A percentile compares a stretch with the other conserved stretches of the same genome.
Evolutionary conservation across 345 rosid genomes (phyloP).

Genomic region (Citrus glauca): DNA sequence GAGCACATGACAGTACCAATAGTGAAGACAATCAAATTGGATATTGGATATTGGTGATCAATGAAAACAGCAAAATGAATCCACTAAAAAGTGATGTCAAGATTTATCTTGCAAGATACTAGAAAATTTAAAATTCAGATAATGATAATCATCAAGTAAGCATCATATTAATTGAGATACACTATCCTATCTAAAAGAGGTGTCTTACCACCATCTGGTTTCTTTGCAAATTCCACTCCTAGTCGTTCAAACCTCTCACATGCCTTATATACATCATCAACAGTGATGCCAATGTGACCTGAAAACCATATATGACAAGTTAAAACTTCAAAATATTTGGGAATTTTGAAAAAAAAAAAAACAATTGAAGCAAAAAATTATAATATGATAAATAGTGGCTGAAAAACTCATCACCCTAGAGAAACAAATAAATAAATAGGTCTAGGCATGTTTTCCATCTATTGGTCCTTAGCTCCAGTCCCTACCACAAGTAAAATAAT

Average conservation of each 20-base stretch:
- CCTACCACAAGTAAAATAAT: not conserved
- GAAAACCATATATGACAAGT: constrained; percentile 10
- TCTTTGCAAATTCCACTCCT: constrained; percentile 93
- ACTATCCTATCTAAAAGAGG: not conserved
- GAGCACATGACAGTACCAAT: not conserved
- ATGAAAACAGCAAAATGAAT: not conserved
- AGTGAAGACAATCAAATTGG: not conserved
- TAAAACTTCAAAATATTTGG: not conserved
- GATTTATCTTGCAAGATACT: not conserved
- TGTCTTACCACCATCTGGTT: constrained; percentile 63
- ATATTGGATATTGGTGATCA: not conserved
- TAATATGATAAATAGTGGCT: not conserved
- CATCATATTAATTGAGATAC: not conserved
- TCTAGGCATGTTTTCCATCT: not conserved
- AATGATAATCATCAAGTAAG: not conserved
- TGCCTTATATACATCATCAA: constrained; percentile 89
- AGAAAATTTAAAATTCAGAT: not conserved
- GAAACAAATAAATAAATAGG: not conserved
- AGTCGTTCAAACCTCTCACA: constrained; percentile 84
- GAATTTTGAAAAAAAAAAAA: not conserved
- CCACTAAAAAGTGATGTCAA: not conserved
- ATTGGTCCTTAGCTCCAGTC: not conserved
- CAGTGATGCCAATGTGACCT: constrained; percentile 96
- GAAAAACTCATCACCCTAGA: not conserved
- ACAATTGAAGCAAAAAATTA: not conserved